Conservation (phyloP, 2,329 filamentous ascomycete genomes). For the Massarina eburnea region DNA sequence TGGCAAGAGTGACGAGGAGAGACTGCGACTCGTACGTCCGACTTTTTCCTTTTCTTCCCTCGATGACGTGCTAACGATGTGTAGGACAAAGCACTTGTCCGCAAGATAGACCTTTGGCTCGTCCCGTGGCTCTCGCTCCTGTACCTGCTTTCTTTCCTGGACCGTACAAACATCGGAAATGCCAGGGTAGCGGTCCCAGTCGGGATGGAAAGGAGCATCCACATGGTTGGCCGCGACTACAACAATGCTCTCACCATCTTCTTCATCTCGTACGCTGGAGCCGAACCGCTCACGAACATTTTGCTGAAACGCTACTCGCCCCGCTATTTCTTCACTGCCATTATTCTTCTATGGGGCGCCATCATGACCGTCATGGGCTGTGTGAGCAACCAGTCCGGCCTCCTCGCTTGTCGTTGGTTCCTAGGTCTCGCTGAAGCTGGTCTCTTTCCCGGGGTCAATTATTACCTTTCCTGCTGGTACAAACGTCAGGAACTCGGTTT, state of each 20-base stretch:
- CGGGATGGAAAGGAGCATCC: slow-evolving; percentile 25
- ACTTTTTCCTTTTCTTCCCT: neutral
- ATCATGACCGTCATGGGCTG: slow-evolving; percentile 55
- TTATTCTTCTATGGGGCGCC: slow-evolving; percentile 54
- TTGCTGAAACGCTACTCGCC: slow-evolving; percentile 63
- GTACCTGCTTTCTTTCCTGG: slow-evolving; percentile 46
- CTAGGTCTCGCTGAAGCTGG: slow-evolving; percentile 43
- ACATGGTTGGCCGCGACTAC: slow-evolving; percentile 59
- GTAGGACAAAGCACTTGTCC: slow-evolving; percentile 41
- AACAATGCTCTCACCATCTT: slow-evolving; percentile 66
- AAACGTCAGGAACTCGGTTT: slow-evolving; percentile 57
- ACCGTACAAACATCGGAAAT: slow-evolving; percentile 50
- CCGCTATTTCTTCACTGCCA: slow-evolving; percentile 41
- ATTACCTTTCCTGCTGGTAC: slow-evolving; percentile 61
- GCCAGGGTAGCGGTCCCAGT: slow-evolving; percentile 37
- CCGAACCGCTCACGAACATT: slow-evolving; percentile 61
- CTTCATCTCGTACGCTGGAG: slow-evolving; percentile 57
- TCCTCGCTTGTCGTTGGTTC: slow-evolving; percentile 41
- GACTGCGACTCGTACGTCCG: slow-evolving; percentile 33
- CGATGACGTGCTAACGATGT: slow-evolving; percentile 13
- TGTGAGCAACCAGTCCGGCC: slow-evolving; percentile 42
- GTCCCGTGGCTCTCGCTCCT: slow-evolving; percentile 46
- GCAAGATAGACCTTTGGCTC: slow-evolving; percentile 46
- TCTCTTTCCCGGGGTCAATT: slow-evolving; percentile 48
- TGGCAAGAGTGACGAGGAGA: slow-evolving; percentile 39